These are phyloP conservation scores for Russula sp. DNA, from an alignment of 768 basidiomycete species.

Conservation along the genomic window DNA sequence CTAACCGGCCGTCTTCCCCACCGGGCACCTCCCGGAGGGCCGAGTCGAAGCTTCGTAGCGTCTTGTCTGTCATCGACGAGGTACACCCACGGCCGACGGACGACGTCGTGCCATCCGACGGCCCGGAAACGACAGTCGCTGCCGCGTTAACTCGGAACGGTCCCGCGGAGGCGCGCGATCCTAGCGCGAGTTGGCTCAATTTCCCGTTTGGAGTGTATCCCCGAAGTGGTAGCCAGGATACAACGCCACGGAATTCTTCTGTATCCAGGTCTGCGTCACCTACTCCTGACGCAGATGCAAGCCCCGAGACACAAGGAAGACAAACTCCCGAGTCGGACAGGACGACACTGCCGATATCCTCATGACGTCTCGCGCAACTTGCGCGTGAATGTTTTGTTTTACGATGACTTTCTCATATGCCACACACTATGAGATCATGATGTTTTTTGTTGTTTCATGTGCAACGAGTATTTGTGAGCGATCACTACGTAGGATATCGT, in stretches of 20 bases:
- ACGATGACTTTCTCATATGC: not conserved
- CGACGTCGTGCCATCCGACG: not conserved
- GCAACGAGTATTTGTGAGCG: constrained; percentile 1
- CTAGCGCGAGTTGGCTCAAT: constrained; percentile 35
- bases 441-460: not conserved
- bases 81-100: constrained; percentile 29
- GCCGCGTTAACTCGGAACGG: not conserved
- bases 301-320: constrained; percentile 27
- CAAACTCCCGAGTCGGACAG: constrained; percentile 31
- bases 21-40: constrained; percentile 28
- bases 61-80: constrained; percentile 72
- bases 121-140: not conserved
- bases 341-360: constrained; percentile 26
- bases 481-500: constrained; percentile 13
- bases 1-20: constrained; percentile 19
- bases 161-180: constrained; percentile 25
- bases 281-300: constrained; percentile 23
- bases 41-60: constrained; percentile 62
- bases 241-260: constrained; percentile 45
- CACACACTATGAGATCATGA: constrained; percentile 6
- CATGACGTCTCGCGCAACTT: constrained; percentile 21
- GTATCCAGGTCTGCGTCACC: constrained; percentile 28
- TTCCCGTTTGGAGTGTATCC: constrained; percentile 39
- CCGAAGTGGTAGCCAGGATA: constrained; percentile 35
- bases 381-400: not conserved